Evolutionary conservation across 2,329 filamentous ascomycete species (phyloP), one percentile per base, ranked within the genome.

Genomic region (Fusarium robinianum): DNA sequence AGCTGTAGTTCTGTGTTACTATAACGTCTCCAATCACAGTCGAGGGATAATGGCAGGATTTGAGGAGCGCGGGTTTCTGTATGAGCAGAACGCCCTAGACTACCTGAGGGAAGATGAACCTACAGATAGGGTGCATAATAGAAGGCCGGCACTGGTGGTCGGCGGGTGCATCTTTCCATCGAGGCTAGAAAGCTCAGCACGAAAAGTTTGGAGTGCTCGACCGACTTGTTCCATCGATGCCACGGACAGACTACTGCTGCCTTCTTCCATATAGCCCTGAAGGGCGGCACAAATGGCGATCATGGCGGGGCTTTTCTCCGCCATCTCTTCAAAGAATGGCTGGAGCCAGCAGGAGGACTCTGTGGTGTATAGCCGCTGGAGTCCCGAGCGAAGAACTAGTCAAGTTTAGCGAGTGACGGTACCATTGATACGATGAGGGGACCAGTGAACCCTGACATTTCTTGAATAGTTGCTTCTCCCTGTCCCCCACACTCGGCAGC

Each of bases 101-200:
- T n/a, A n/a, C n/a, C n/a, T n/a, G n/a, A n/a, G n/a, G n/a, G n/a
- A n/a, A n/a, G n/a, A n/a, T 8, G 17, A 18, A 55, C 57, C 1
- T 57, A 60, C 57, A 37, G 50, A 56, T 8, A 60, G 32, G 1
- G 57, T 53, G 12, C 57, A 60, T 2, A 60, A 27, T 2, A 60
- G 24, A 11, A 60, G 27, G 6, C 57, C 57, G 8, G 57, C 57
- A 16, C 52, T 55, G 14, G 58, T 27, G 3, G 57, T 60, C 0
- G 52, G 35, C 3, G 35, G 24, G 19, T 58, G 57, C 27, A 60
- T 51, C 8, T 17, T 42, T n/a, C 49, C 57, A 24, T 57, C 43
- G 1, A 52, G 50, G 5, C 41, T 31, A 2, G 38, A 37, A 6
- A 60, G 40, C 19, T 60, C 57, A 5, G 43, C 45, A 6, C 57